These are phyloP conservation scores for Penicillium aurantiogriseum DNA, from an alignment of 2,329 filamentous ascomycete genomes.

Conservation along the genomic window DNA sequence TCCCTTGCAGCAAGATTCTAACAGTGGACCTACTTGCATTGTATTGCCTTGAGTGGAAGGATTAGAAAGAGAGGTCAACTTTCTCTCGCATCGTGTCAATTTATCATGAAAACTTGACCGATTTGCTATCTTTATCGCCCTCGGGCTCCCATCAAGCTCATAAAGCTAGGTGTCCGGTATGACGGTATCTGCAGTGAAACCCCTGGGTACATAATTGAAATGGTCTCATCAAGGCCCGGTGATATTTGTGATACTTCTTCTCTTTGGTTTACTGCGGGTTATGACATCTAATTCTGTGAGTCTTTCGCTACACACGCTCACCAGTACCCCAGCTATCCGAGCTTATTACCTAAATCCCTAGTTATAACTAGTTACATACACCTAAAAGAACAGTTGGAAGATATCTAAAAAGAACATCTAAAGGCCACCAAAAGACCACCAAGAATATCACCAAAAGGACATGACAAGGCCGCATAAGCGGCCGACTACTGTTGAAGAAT, in stretches of 20 bases:
- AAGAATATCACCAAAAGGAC: no score
- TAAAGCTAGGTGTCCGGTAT: not conserved
- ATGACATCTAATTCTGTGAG: not conserved
- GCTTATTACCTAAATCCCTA: no score
- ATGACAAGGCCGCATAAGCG: no score
- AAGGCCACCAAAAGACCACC: no score
- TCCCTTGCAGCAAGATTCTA: conserved; percentile 2
- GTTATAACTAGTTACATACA: no score
- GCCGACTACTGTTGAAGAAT: not conserved
- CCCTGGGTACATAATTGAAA: not conserved
- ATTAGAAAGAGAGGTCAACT: not conserved
- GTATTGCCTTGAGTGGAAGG: not conserved
- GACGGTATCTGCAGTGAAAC: conserved; percentile 4
- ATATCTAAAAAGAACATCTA: no score
- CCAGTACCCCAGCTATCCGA: not conserved
- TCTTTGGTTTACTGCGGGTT: not conserved
- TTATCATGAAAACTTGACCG: not conserved
- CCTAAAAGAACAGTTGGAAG: no score
- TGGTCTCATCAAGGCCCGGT: not conserved
- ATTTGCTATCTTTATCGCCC: not conserved
- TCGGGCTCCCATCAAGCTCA: not conserved
- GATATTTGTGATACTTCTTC: not conserved
- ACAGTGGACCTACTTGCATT: not conserved
- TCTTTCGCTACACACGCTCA: not conserved
- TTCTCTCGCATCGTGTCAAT: not conserved